Conservation (phyloP, 306 rosid genomes). For the Phaseolus lunatus region DNA sequence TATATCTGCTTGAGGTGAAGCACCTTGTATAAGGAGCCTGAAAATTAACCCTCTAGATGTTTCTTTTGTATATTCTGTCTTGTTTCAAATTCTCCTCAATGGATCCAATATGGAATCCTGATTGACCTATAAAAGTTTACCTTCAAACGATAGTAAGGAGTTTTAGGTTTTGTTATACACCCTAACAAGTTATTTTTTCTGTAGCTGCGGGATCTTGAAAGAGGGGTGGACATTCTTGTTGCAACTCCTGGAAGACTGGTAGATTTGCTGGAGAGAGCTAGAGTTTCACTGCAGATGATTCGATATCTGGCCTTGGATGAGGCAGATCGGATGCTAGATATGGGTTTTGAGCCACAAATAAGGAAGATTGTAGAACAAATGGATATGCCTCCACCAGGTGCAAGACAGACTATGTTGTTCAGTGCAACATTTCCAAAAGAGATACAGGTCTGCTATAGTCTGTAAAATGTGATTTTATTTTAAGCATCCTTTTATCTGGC, state of each 20-base stretch:
- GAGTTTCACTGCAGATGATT: slow-evolving; percentile 77
- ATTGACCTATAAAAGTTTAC: slow-evolving; percentile 2
- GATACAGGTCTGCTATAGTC: slow-evolving; percentile 64
- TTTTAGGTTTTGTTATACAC: slow-evolving; percentile 13
- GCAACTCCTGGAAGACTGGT: slow-evolving; percentile 94
- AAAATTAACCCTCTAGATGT: not conserved
- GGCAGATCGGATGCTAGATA: slow-evolving; percentile 84
- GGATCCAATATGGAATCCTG: slow-evolving; percentile 17
- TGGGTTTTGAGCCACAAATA: slow-evolving; percentile 86
- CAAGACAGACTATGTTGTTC: slow-evolving; percentile 78
- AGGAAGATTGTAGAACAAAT: slow-evolving; percentile 79
- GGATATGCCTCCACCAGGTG: slow-evolving; percentile 87
- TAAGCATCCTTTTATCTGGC: slow-evolving; percentile 14
- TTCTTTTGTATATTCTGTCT: not conserved
- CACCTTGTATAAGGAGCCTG: not conserved
- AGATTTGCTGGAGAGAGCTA: slow-evolving; percentile 85
- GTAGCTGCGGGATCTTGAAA: slow-evolving; percentile 82
- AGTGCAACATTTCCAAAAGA: slow-evolving; percentile 87
- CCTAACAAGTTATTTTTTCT: slow-evolving; percentile 36
- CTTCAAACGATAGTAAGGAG: not conserved
- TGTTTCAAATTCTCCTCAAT: not conserved
- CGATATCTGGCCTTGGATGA: slow-evolving; percentile 80
- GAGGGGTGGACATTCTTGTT: slow-evolving; percentile 87
- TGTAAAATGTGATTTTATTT: not conserved
- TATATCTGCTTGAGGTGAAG: not conserved